Percentiles rank a stretch among this genome's conserved stretches.
Conservation (phyloP, 441 rosid species). For the Pelargonium exstipulatum region DNA sequence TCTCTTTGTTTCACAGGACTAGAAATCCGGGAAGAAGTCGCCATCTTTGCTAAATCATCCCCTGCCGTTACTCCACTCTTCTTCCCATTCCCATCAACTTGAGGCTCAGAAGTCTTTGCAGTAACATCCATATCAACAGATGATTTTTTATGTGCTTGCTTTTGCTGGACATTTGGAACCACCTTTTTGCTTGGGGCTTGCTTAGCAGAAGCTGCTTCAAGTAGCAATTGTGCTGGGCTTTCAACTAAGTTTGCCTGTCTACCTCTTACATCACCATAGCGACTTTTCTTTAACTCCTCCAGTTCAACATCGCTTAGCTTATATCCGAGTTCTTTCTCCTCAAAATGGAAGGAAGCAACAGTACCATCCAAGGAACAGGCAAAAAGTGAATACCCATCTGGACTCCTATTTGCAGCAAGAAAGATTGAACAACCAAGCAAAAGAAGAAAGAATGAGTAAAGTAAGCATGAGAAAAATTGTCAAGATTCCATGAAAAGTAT, state of each 20-base stretch:
- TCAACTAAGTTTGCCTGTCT: slow-evolving; percentile 84
- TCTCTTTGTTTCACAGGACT: slow-evolving; percentile 90
- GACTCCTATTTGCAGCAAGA: slow-evolving; percentile 59
- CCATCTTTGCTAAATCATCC: slow-evolving; percentile 49
- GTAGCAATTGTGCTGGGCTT: slow-evolving; percentile 86
- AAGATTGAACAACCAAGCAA: slow-evolving; percentile 17
- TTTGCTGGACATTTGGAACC: slow-evolving; percentile 49
- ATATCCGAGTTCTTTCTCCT: slow-evolving; percentile 67
- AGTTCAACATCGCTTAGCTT: slow-evolving; percentile 70
- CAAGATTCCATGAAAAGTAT: no score
- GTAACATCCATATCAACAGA: slow-evolving; percentile 40
- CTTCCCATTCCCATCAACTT: slow-evolving; percentile 28
- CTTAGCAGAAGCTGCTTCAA: slow-evolving; percentile 80
- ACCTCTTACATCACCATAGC: slow-evolving; percentile 91
- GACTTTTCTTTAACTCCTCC: slow-evolving; percentile 78
- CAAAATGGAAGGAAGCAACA: slow-evolving; percentile 83
- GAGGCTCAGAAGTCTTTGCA: slow-evolving; percentile 35
- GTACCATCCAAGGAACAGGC: slow-evolving; percentile 98
- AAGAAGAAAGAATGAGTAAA: not conserved
- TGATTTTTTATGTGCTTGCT: slow-evolving; percentile 43
- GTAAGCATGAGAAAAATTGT: not conserved
- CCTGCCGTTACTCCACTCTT: slow-evolving; percentile 34
- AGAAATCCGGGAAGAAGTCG: slow-evolving; percentile 41
- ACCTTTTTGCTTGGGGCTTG: slow-evolving; percentile 50
- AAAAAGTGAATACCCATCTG: slow-evolving; percentile 91